Percentiles rank a stretch among this genome's conserved stretches.
phyloP scores from a whole-genome alignment of 2,329 filamentous ascomycete genomes.

The Acephala macrosclerotiorum region DNA sequence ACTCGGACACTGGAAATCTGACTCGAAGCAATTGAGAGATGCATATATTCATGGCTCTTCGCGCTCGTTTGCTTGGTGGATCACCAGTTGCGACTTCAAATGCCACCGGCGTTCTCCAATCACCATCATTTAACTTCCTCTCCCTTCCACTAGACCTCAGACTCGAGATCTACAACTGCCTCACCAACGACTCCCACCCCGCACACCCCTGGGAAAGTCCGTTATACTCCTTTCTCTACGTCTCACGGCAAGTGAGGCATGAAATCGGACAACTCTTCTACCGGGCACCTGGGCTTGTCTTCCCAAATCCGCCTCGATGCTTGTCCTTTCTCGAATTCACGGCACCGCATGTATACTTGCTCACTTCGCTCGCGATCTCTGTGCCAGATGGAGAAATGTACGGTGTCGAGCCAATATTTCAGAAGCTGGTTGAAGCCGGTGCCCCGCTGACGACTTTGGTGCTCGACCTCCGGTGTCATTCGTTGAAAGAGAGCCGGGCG shows the following conservation, averaged over 20 bases:
- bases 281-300: not conserved
- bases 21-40: not conserved
- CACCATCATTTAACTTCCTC: not conserved
- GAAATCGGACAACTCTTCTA: not conserved
- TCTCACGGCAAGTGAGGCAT: not conserved
- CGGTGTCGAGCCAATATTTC: not conserved
- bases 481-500: not conserved
- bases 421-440: not conserved
- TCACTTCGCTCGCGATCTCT: not conserved
- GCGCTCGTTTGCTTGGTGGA: slow-evolving; percentile 4
- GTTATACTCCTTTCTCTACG: not conserved
- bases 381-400: not conserved
- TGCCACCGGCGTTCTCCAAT: too few species aligned
- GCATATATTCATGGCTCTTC: not conserved
- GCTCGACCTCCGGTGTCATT: not conserved
- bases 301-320: not conserved
- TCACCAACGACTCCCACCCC: not conserved
- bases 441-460: not conserved
- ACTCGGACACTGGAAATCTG: too few species aligned
- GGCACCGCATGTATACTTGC: not conserved
- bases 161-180: not conserved
- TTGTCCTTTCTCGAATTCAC: not conserved
- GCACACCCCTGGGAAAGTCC: not conserved
- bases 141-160: not conserved
- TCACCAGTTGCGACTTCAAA: too few species aligned